Conservation (phyloP, 2,329 filamentous ascomycete species). For the Monilinia aucupariae region DNA sequence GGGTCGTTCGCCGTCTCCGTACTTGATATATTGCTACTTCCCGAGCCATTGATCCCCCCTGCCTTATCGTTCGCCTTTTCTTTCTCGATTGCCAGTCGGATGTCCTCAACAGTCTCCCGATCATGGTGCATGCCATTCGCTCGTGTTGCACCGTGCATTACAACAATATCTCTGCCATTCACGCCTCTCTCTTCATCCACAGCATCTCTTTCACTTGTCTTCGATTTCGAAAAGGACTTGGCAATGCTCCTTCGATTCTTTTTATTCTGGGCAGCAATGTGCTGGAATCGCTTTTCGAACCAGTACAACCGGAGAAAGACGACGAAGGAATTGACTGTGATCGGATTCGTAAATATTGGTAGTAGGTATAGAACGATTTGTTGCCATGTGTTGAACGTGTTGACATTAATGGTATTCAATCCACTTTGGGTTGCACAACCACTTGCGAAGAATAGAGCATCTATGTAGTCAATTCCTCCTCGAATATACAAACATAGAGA, state of each 20-base stretch:
- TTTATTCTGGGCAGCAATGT: conserved; percentile 69
- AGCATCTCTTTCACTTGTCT: conserved; percentile 43
- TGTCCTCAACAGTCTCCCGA: conserved; percentile 41
- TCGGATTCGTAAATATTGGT: conserved; percentile 71
- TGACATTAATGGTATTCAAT: conserved; percentile 73
- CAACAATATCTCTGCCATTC: conserved; percentile 58
- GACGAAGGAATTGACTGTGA: conserved; percentile 77
- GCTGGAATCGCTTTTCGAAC: conserved; percentile 95
- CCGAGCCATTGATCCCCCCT: conserved; percentile 22
- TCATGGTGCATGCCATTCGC: conserved; percentile 54
- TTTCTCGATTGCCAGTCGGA: conserved; percentile 22
- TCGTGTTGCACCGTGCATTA: conserved; percentile 54
- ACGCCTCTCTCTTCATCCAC: conserved; percentile 50
- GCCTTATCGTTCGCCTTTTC: conserved; percentile 20
- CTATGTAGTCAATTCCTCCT: conserved; percentile 67
- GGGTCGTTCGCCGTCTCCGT: conserved; percentile 19
- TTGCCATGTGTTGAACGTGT: conserved; percentile 63
- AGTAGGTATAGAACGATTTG: conserved; percentile 68
- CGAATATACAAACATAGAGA: conserved; percentile 70
- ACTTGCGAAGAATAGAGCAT: conserved; percentile 82
- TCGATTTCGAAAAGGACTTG: conserved; percentile 53
- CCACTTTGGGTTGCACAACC: conserved; percentile 89
- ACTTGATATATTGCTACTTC: conserved; percentile 18
- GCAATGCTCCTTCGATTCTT: conserved; percentile 58
- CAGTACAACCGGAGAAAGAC: conserved; percentile 93